phyloP scores from a whole-genome alignment of 108 stramenopile genomes.

The Mayamaea pseudoterrestris region DNA sequence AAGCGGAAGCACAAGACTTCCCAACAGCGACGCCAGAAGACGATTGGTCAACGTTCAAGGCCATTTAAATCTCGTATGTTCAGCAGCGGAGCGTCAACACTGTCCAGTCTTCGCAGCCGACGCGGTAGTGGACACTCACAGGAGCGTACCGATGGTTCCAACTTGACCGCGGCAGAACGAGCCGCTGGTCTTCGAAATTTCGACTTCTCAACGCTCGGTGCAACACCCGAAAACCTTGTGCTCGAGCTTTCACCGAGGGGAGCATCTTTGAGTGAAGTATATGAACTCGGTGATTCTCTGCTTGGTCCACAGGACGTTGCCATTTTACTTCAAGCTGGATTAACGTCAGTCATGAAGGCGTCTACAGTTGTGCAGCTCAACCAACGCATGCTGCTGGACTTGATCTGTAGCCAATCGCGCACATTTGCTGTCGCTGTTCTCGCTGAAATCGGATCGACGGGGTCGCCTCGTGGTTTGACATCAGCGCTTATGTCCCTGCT shows the following conservation, averaged over 20 bases:
- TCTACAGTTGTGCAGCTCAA: slow-evolving; percentile 86
- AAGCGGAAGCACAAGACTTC: neutral
- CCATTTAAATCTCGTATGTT: too few species aligned
- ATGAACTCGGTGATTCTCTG: slow-evolving; percentile 77
- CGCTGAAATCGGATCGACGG: slow-evolving; percentile 71
- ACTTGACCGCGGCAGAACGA: slow-evolving; percentile 58
- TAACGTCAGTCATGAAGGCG: slow-evolving; percentile 77
- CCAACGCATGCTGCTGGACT: slow-evolving; percentile 82
- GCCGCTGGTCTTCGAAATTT: slow-evolving; percentile 47
- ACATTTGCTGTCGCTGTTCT: slow-evolving; percentile 76
- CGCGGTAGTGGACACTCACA: slow-evolving; percentile 18
- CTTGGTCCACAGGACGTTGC: slow-evolving; percentile 84
- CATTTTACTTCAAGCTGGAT: slow-evolving; percentile 78
- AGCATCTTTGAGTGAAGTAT: slow-evolving; percentile 16
- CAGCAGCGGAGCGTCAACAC: too few species aligned
- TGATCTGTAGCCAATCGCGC: slow-evolving; percentile 77
- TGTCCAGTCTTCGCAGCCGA: neutral
- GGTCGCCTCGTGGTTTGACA: slow-evolving; percentile 60
- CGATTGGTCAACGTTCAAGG: too few species aligned
- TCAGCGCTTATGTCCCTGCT: slow-evolving; percentile 61
- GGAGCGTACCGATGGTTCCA: slow-evolving; percentile 5
- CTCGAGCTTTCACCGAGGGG: too few species aligned
- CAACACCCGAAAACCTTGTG: neutral
- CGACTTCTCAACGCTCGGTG: neutral
- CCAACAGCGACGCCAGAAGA: neutral